phyloP scores from a whole-genome alignment of 108 stramenopile species.

The Epithemia pelagica region DNA sequence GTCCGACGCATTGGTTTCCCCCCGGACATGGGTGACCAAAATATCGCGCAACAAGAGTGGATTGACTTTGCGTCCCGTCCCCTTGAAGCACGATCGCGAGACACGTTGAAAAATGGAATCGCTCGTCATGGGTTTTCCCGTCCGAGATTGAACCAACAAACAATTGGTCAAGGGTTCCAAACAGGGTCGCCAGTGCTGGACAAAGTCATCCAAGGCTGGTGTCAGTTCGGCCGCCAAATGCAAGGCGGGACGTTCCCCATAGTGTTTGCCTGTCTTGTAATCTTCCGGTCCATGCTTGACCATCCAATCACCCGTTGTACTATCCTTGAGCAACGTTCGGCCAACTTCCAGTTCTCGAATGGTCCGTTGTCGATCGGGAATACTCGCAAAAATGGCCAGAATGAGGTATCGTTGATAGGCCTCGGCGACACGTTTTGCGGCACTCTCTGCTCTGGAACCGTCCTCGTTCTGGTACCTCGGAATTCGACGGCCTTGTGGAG shows the following conservation, averaged over 20 bases:
- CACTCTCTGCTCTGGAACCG: too few relatives aligned
- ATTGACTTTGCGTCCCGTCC: conserved; percentile 74
- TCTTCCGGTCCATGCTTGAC: conserved; percentile 72
- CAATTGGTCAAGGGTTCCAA: conserved; percentile 37
- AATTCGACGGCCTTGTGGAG: too few relatives aligned
- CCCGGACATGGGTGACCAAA: conserved; percentile 79
- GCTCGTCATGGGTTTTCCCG: conserved; percentile 64
- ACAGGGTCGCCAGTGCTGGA: conserved; percentile 56
- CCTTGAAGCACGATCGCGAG: conserved; percentile 57
- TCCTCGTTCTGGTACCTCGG: too few relatives aligned
- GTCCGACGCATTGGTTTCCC: conserved; percentile 79
- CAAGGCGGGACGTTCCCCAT: conserved; percentile 74
- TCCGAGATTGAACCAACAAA: conserved; percentile 63
- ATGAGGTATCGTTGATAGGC: conserved; percentile 69
- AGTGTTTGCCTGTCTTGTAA: conserved; percentile 80
- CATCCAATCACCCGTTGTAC: conserved; percentile 31
- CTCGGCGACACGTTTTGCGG: too few relatives aligned
- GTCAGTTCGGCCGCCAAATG: conserved; percentile 49
- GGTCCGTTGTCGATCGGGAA: conserved; percentile 83
- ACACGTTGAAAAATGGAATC: conserved; percentile 73
- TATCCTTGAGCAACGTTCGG: conserved; percentile 46
- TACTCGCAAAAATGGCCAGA: conserved; percentile 64
- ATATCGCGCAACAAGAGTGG: conserved; percentile 78
- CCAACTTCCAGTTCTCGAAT: conserved; percentile 76
- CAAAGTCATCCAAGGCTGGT: conserved; percentile 63